These are phyloP conservation scores for Solanum sejunctum DNA, from an alignment of 257 asterid species.

Conservation along the genomic window DNA sequence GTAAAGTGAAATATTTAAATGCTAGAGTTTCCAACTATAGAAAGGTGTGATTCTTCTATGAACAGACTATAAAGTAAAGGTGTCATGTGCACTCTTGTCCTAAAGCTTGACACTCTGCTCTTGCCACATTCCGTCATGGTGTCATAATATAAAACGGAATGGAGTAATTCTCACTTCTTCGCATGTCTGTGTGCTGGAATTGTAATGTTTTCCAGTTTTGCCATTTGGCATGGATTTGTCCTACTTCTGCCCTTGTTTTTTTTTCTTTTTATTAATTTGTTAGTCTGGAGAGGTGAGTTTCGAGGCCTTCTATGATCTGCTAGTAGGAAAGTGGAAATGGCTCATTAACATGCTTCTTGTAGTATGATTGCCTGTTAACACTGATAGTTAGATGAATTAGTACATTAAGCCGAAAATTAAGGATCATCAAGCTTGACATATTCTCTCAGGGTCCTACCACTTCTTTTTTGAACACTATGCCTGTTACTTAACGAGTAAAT, in stretches of 20 bases:
- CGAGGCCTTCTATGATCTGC: background rate
- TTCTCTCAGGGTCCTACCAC: background rate
- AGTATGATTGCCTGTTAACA: background rate
- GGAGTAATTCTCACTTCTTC: background rate
- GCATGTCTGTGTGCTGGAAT: too few species aligned
- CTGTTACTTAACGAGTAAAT: background rate
- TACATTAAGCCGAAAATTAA: background rate
- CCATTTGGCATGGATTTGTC: background rate
- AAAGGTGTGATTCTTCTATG: background rate
- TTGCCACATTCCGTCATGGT: background rate
- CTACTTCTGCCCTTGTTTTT: background rate
- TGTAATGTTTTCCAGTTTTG: too few species aligned
- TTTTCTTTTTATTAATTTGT: background rate
- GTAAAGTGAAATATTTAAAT: background rate
- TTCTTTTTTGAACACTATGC: background rate
- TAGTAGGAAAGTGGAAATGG: background rate
- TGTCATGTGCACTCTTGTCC: background rate
- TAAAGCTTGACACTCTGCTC: too few species aligned
- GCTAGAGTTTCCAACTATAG: background rate
- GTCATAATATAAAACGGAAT: background rate
- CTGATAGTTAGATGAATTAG: background rate
- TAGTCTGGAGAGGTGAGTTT: background rate
- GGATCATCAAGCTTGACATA: background rate
- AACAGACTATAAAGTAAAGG: background rate
- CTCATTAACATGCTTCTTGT: background rate